phyloP scores from a whole-genome alignment of 1,139 yeast genomes.

The Suhomyces anneliseae region DNA sequence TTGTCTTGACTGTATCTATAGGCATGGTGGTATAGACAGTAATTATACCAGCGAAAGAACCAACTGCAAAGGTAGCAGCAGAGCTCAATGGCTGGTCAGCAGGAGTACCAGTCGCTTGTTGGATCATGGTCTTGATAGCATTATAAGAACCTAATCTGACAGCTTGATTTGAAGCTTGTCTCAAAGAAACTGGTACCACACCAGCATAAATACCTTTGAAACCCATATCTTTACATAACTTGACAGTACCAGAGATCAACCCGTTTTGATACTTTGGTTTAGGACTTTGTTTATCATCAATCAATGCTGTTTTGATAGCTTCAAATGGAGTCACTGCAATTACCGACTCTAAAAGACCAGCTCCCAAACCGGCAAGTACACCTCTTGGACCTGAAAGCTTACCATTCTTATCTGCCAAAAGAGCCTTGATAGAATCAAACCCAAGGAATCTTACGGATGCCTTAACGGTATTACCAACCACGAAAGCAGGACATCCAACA shows the following conservation, averaged over 20 bases:
- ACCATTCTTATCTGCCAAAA: constrained; percentile 80
- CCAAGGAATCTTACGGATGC: constrained; percentile 94
- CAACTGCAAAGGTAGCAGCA: constrained; percentile 80
- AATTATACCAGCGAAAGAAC: constrained; percentile 89
- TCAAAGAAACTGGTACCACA: constrained; percentile 84
- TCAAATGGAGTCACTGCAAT: constrained; percentile 97
- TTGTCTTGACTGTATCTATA: constrained; percentile 92
- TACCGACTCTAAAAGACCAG: constrained; percentile 88
- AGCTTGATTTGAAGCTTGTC: constrained; percentile 95
- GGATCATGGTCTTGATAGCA: constrained; percentile 78
- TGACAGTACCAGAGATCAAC: constrained; percentile 58
- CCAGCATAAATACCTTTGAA: constrained; percentile 85
- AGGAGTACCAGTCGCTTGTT: constrained; percentile 64
- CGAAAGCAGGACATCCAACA: constrained; percentile 98
- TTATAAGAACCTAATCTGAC: constrained; percentile 93
- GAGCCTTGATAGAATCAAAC: constrained; percentile 78
- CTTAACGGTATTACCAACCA: constrained; percentile 92
- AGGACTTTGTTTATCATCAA: constrained; percentile 81
- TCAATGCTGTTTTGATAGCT: constrained; percentile 92
- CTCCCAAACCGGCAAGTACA: constrained; percentile 92
- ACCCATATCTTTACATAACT: constrained; percentile 75
- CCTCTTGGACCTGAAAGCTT: constrained; percentile 88
- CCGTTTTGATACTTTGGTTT: constrained; percentile 79
- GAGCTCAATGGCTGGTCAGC: constrained; percentile 77
- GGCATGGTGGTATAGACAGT: constrained; percentile 98